Conservation (phyloP, 192 early-diverging fungal genomes). For the Glomus cerebriforme region DNA sequence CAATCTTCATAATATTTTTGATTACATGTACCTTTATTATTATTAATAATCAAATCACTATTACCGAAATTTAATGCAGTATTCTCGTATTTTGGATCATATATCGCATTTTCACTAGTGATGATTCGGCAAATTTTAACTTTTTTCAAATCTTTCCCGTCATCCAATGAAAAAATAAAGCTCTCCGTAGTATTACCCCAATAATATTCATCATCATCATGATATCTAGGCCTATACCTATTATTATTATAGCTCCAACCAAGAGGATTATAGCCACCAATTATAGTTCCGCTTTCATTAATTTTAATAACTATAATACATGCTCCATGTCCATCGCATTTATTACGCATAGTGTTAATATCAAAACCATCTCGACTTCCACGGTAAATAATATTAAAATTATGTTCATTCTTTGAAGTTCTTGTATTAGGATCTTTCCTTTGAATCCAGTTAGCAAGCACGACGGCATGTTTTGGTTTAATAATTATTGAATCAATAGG, state of each 20-base stretch:
- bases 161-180: background rate
- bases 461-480: background rate
- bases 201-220: background rate
- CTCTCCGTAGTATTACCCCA: background rate
- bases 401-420: background rate
- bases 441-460: background rate
- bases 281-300: background rate
- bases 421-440: background rate
- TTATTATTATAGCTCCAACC: background rate
- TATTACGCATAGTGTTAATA: background rate
- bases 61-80: background rate
- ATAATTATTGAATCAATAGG: background rate
- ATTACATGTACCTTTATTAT: background rate
- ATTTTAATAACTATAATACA: background rate
- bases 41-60: background rate
- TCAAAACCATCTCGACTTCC: background rate
- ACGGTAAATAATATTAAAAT: constrained; percentile 1
- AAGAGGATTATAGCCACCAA: background rate
- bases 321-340: background rate
- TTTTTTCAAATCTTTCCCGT: background rate
- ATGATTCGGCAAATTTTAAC: background rate
- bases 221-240: too few relatives aligned
- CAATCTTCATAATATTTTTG: background rate
- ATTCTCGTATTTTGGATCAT: too few relatives aligned
- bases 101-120: background rate